A percentile compares a stretch with the other conserved stretches of the same genome.
Conservation (phyloP, 176 grass and related monocot species). For the Typha latifolia region DNA sequence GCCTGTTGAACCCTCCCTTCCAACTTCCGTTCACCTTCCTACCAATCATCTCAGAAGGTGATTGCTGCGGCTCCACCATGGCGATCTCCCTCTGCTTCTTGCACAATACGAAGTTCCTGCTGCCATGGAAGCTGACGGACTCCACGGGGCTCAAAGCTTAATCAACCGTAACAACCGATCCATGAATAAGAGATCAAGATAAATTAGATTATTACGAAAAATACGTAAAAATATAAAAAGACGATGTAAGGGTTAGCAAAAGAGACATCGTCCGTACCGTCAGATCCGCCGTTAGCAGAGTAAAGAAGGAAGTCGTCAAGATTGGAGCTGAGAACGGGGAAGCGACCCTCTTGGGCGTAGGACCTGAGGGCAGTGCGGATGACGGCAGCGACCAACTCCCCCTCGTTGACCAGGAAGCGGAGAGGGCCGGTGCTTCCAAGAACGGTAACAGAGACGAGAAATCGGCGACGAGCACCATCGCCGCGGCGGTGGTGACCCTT, state of each 20-base stretch:
- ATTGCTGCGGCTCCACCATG: neutral
- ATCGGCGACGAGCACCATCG: constrained; percentile 31
- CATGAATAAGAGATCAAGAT: neutral
- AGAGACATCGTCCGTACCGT: constrained; percentile 24
- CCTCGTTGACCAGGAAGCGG: constrained; percentile 54
- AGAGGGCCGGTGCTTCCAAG: constrained; percentile 68
- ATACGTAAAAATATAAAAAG: neutral
- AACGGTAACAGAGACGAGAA: constrained; percentile 61
- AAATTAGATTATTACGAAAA: neutral
- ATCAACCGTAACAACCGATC: neutral
- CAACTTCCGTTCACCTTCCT: constrained; percentile 33
- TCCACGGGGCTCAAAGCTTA: constrained; percentile 38
- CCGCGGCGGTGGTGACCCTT: constrained; percentile 4
- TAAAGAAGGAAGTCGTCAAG: constrained; percentile 53
- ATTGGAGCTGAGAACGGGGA: constrained; percentile 42
- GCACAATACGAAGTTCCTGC: constrained; percentile 58
- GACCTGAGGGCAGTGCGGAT: constrained; percentile 38
- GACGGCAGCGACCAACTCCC: constrained; percentile 38
- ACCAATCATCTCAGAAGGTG: neutral
- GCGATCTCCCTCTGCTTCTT: constrained; percentile 24
- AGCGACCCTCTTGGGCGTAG: constrained; percentile 57
- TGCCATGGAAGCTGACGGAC: constrained; percentile 39
- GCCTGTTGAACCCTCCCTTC: constrained; percentile 51
- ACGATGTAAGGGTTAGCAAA: neutral
- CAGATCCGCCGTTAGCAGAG: constrained; percentile 46